phyloP scores from a whole-genome alignment of 768 basidiomycete species.

The Infundibulicybe gibba region DNA sequence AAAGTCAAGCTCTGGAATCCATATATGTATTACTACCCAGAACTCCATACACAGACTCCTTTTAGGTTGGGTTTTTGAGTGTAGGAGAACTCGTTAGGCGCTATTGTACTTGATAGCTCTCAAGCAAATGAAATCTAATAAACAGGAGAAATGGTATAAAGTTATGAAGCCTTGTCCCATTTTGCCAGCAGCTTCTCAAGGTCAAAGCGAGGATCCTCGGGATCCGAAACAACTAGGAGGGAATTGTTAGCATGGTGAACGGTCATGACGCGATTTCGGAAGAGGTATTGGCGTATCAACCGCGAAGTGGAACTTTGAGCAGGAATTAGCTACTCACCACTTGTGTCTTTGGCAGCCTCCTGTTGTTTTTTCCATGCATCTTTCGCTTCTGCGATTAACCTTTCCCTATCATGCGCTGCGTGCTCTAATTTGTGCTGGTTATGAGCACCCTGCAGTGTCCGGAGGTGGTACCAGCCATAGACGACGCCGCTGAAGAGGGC shows the following conservation, averaged over 20 bases:
- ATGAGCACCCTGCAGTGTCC: constrained; percentile 80
- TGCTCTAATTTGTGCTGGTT: constrained; percentile 74
- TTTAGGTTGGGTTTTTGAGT: too few species aligned
- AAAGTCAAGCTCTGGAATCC: too few species aligned
- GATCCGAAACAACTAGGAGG: constrained; percentile 79
- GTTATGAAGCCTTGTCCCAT: constrained; percentile 69
- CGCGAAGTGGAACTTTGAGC: background rate
- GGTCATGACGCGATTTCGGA: background rate
- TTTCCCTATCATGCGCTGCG: constrained; percentile 69
- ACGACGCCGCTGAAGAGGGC: constrained; percentile 83
- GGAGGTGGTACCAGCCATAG: constrained; percentile 92
- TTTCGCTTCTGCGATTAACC: constrained; percentile 81
- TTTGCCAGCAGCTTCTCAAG: constrained; percentile 83
- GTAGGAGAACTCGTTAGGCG: constrained; percentile 1
- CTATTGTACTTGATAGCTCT: constrained; percentile 6
- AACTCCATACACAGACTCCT: too few species aligned
- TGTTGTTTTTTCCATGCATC: constrained; percentile 87
- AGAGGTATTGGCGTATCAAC: constrained; percentile 2
- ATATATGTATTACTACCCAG: too few species aligned
- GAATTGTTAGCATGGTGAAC: constrained; percentile 8
- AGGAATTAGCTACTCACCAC: constrained; percentile 42
- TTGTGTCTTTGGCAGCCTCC: constrained; percentile 43
- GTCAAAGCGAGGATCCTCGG: constrained; percentile 94
- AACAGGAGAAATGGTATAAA: constrained; percentile 13
- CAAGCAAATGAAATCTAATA: constrained; percentile 10